These are phyloP conservation scores for Kwoniella botswanensis DNA, from an alignment of 768 basidiomycete genomes.

Conservation along the genomic window DNA sequence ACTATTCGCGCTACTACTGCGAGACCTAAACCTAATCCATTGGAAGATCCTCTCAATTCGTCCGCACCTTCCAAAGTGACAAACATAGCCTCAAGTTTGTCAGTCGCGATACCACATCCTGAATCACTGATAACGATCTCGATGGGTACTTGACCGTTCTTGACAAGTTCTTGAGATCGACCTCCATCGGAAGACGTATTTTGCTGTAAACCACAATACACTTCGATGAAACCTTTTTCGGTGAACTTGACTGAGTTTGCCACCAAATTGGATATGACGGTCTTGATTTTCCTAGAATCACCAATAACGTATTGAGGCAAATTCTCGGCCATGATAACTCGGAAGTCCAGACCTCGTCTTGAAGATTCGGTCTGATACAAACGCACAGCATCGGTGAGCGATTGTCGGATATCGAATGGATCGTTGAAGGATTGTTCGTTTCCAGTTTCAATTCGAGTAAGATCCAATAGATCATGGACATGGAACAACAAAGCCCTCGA, in stretches of 20 bases:
- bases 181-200: slow-evolving; percentile 6
- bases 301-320: slow-evolving; percentile 69
- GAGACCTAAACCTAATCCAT: slow-evolving; percentile 68
- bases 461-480: slow-evolving; percentile 80
- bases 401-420: slow-evolving; percentile 70
- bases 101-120: slow-evolving; percentile 70
- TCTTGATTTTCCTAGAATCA: slow-evolving; percentile 73
- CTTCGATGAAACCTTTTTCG: slow-evolving; percentile 65
- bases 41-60: slow-evolving; percentile 19
- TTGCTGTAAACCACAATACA: slow-evolving; percentile 64
- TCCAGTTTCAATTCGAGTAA: slow-evolving; percentile 76
- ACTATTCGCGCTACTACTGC: slow-evolving; percentile 82
- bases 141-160: slow-evolving; percentile 59
- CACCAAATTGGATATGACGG: slow-evolving; percentile 76
- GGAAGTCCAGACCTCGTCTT: slow-evolving; percentile 68
- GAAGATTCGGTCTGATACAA: slow-evolving; percentile 72
- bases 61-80: slow-evolving; percentile 80
- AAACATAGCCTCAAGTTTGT: slow-evolving; percentile 76
- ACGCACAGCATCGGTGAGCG: slow-evolving; percentile 68
- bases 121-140: slow-evolving; percentile 76
- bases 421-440: slow-evolving; percentile 76
- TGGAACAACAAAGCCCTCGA: slow-evolving; percentile 78
- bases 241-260: slow-evolving; percentile 85
- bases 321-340: slow-evolving; percentile 64
- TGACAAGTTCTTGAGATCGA: slow-evolving; percentile 13